Conservation (phyloP, 164 flowering plant species). For the Stephania japonica region DNA sequence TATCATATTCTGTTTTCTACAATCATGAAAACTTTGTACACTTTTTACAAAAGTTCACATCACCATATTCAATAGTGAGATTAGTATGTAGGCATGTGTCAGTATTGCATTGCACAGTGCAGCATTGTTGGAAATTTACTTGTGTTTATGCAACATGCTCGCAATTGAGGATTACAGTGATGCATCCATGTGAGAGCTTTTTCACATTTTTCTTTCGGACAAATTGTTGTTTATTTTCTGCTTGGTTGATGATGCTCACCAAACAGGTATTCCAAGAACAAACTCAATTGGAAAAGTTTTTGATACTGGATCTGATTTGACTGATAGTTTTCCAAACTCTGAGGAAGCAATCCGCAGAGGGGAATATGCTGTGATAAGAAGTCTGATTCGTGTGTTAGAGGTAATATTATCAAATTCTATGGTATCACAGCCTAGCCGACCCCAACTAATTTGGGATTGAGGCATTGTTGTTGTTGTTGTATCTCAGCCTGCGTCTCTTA, state of each 20-base stretch:
- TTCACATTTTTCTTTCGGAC: not conserved
- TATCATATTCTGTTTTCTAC: not conserved
- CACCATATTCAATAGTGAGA: not conserved
- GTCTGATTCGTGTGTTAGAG: slow-evolving; percentile 72
- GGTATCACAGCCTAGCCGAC: not conserved
- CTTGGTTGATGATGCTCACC: slow-evolving; percentile 8
- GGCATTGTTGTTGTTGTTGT: too few relatives aligned
- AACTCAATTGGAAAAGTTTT: slow-evolving; percentile 72
- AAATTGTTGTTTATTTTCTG: not conserved
- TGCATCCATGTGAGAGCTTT: slow-evolving; percentile 3
- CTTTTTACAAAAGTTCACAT: not conserved
- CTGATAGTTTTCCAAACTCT: slow-evolving; percentile 62
- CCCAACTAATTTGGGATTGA: too few relatives aligned
- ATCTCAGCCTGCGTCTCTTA: not conserved
- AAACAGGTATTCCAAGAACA: slow-evolving; percentile 70
- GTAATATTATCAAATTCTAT: slow-evolving; percentile 12
- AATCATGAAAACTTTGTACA: not conserved
- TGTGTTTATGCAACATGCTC: not conserved
- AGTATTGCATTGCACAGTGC: not conserved
- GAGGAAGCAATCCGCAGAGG: slow-evolving; percentile 93
- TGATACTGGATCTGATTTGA: slow-evolving; percentile 40
- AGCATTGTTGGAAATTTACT: not conserved
- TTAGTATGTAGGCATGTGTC: not conserved
- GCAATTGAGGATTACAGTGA: not conserved
- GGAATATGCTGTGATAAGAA: slow-evolving; percentile 90